Base-by-base conservation (phyloP, 495 filamentous ascomycete species). In the Penicillium paxilli region DNA sequence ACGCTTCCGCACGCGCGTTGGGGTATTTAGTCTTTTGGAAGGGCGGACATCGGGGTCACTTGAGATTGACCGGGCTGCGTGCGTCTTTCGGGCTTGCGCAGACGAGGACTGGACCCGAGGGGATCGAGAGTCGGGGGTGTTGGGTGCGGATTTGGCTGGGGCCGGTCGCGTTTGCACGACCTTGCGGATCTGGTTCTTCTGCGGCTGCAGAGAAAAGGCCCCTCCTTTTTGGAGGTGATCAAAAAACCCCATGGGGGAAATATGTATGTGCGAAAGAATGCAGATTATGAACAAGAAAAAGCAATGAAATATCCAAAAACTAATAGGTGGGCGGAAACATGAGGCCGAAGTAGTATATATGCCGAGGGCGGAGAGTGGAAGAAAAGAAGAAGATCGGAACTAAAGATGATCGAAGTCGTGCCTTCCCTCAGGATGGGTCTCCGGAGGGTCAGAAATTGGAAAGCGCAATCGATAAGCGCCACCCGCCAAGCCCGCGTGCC, bases 151-250 rank as follows among this genome's bases (percentile, higher is more conserved):
- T 50, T 56, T 60, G 24, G 71, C 64, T 9, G 68, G 63, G 33
- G 69, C 71, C 22, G 71, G 64, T 45, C 68, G 64, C 44, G 68
- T 61, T 44, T 77, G 73, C 30, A 76, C 69, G 41, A 80, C 70
- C 62, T 79, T 77, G 54, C 78, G 76, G 12, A 77, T 75, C 54
- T 77, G 70, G 19, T 76, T 63, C 32, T 76, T 76, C 57, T 80
- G 73, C n/a, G 77, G 62, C 50, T 81, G 77, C 47, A 81, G 60
- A 19, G 78, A 76, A 38, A 77, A 75, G 37, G 63, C 69, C 57
- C 76, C 77, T 66, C 74, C 73, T 69, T 80, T 82, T 47, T 82
- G 79, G 49, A 83, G 69, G 58, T 80, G 76, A 60, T 81, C 77
- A 59, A 83, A 83, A 63, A 80, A 79, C 48, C 78, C 78, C 79